Percentiles rank a stretch among this genome's conserved stretches.
Evolutionary conservation across 306 rosid species (phyloP).

Genomic region (Quercus wislizeni): DNA sequence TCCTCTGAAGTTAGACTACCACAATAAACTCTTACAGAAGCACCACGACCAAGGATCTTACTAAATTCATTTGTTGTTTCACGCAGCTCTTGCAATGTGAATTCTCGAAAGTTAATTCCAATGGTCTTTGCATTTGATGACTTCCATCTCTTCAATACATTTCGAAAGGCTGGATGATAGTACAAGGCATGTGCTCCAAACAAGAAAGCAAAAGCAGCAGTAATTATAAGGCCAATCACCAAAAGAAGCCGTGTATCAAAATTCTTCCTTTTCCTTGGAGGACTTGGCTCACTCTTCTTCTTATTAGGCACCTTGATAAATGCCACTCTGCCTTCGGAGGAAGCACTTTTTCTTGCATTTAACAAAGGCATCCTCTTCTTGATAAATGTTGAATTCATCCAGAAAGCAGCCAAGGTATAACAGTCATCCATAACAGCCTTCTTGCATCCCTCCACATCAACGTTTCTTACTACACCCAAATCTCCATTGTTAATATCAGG

Average conservation of each 20-base stretch:
- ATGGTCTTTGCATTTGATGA: not conserved
- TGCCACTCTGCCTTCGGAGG: slow-evolving; percentile 27
- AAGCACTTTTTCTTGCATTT: slow-evolving; percentile 33
- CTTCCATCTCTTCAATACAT: too few species aligned
- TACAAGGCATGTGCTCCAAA: too few species aligned
- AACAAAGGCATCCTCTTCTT: slow-evolving; percentile 32
- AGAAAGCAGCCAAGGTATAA: slow-evolving; percentile 26
- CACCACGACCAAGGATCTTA: slow-evolving; percentile 25
- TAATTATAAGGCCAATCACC: too few species aligned
- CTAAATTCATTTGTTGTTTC: slow-evolving; percentile 29
- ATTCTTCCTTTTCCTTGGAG: not conserved
- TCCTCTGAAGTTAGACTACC: slow-evolving; percentile 25
- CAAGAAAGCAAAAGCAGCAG: too few species aligned
- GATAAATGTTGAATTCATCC: slow-evolving; percentile 8
- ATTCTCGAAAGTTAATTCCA: slow-evolving; percentile 41
- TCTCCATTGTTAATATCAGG: not conserved
- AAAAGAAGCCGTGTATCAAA: too few species aligned
- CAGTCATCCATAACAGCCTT: slow-evolving; percentile 30
- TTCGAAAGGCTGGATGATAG: too few species aligned
- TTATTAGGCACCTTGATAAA: slow-evolving; percentile 13
- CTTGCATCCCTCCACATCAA: slow-evolving; percentile 28
- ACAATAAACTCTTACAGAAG: slow-evolving; percentile 29
- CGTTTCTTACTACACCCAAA: not conserved
- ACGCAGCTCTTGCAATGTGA: slow-evolving; percentile 36
- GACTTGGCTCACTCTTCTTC: not conserved